These are phyloP conservation scores for Trichosporon ovoides DNA, from an alignment of 1,284 basidiomycete genomes.

Conservation along the genomic window DNA sequence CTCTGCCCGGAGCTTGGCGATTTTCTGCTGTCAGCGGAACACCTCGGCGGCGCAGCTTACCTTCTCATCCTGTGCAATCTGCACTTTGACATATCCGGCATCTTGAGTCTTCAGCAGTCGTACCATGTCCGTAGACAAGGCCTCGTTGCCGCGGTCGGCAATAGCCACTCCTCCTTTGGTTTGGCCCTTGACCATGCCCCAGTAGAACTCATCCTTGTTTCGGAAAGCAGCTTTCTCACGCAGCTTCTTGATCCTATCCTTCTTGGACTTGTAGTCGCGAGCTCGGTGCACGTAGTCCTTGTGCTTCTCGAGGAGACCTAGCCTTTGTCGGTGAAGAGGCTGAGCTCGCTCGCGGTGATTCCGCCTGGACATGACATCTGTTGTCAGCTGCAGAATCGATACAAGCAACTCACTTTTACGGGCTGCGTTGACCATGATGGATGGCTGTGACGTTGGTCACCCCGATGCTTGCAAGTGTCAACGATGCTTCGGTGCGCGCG, in stretches of 20 bases:
- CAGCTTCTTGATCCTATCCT: slow-evolving; percentile 76
- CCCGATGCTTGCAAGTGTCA: not conserved
- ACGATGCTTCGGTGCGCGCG: not conserved
- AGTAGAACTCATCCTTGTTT: slow-evolving; percentile 99
- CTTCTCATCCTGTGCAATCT: slow-evolving; percentile 71
- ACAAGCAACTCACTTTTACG: slow-evolving; percentile 30
- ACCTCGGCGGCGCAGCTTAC: slow-evolving; percentile 51
- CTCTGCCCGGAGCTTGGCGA: slow-evolving; percentile 30
- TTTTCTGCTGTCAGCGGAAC: slow-evolving; percentile 25
- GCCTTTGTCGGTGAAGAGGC: slow-evolving; percentile 68
- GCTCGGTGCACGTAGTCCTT: slow-evolving; percentile 97
- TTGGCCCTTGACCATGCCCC: slow-evolving; percentile 81
- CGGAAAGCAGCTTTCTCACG: slow-evolving; percentile 80
- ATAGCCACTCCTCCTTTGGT: slow-evolving; percentile 81
- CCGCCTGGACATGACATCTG: slow-evolving; percentile 73
- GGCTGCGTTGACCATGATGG: slow-evolving; percentile 41
- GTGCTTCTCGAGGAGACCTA: slow-evolving; percentile 95
- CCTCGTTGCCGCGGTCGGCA: slow-evolving; percentile 73
- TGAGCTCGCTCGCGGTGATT: slow-evolving; percentile 96
- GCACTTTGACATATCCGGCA: slow-evolving; percentile 85
- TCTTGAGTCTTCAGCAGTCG: slow-evolving; percentile 96
- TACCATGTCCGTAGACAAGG: slow-evolving; percentile 79
- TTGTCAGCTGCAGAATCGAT: not conserved
- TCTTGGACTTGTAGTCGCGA: slow-evolving; percentile 90
- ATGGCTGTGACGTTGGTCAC: not conserved